phyloP scores from a whole-genome alignment of 1,284 basidiomycete species.

The Cryptococcus amylolentus region DNA sequence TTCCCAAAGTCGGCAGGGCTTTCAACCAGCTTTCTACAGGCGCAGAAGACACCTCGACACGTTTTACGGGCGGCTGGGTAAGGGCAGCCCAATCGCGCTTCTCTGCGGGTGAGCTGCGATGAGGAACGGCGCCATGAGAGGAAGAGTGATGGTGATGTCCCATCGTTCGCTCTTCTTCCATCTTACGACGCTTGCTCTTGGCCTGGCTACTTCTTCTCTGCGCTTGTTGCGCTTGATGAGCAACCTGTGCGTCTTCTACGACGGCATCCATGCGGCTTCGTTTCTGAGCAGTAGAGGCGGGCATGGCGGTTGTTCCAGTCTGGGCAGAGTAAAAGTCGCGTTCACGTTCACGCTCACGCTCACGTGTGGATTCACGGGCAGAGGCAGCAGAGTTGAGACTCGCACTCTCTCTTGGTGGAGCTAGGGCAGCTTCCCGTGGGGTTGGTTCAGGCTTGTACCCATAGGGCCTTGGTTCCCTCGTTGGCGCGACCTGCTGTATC shows the following conservation, averaged over 20 bases:
- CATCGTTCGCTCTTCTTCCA: slow-evolving; percentile 28
- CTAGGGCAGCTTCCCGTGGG: background rate
- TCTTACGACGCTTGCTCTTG: slow-evolving; percentile 32
- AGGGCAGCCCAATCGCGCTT: slow-evolving; percentile 27
- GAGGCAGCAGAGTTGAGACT: background rate
- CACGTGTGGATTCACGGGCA: background rate
- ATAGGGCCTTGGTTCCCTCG: slow-evolving; percentile 36
- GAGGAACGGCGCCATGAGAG: background rate
- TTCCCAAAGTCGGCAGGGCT: slow-evolving; percentile 16
- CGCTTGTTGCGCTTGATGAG: slow-evolving; percentile 25
- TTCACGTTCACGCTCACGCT: background rate
- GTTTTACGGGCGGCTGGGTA: slow-evolving; percentile 21
- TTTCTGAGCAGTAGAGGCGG: slow-evolving; percentile 19
- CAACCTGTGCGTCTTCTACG: slow-evolving; percentile 36
- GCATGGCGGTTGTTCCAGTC: background rate
- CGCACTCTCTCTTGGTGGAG: background rate
- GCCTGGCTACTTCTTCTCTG: slow-evolving; percentile 12
- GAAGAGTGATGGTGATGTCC: background rate
- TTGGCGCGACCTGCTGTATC: slow-evolving; percentile 34
- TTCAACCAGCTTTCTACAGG: slow-evolving; percentile 35
- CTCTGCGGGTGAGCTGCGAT: slow-evolving; percentile 3
- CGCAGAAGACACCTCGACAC: slow-evolving; percentile 32
- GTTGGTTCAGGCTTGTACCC: slow-evolving; percentile 27
- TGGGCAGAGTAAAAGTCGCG: slow-evolving; percentile 31
- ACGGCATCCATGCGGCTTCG: slow-evolving; percentile 44